These are phyloP conservation scores for Arctium lappa DNA, from an alignment of 129 eudicot genomes.

Conservation along the genomic window DNA sequence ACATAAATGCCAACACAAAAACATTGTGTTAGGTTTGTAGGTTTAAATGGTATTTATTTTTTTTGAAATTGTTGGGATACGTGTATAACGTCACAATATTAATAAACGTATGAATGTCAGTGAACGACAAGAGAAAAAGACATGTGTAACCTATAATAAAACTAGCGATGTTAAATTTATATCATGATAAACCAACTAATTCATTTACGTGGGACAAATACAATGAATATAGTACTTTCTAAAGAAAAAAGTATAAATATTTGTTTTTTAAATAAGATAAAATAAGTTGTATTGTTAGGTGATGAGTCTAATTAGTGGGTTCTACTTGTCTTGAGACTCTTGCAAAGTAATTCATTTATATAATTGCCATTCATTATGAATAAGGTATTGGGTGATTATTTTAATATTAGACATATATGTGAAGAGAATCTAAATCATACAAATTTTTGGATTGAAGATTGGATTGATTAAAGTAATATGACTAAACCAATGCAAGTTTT, in stretches of 20 bases:
- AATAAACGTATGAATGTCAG: background rate
- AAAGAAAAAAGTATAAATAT: background rate
- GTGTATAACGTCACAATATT: background rate
- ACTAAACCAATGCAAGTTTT: constrained; percentile 7
- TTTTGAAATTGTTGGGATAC: background rate
- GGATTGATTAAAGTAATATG: background rate
- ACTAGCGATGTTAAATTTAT: too few species aligned
- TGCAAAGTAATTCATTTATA: background rate
- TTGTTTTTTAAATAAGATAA: background rate
- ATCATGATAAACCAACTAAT: too few species aligned
- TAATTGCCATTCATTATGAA: background rate
- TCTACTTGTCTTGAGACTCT: background rate
- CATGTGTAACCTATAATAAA: background rate
- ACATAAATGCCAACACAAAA: background rate
- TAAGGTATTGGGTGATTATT: background rate
- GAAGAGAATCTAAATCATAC: constrained; percentile 12
- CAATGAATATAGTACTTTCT: background rate
- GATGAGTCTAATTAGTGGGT: background rate
- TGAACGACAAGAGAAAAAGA: background rate
- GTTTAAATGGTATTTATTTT: background rate
- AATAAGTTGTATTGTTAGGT: background rate
- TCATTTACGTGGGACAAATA: background rate
- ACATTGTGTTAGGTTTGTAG: background rate
- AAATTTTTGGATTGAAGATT: background rate
- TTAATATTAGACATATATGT: background rate